Evolutionary conservation across 305 asterid genomes (phyloP), one percentile per base, ranked within the genome.

Genomic region (Fraxinus ornus): DNA sequence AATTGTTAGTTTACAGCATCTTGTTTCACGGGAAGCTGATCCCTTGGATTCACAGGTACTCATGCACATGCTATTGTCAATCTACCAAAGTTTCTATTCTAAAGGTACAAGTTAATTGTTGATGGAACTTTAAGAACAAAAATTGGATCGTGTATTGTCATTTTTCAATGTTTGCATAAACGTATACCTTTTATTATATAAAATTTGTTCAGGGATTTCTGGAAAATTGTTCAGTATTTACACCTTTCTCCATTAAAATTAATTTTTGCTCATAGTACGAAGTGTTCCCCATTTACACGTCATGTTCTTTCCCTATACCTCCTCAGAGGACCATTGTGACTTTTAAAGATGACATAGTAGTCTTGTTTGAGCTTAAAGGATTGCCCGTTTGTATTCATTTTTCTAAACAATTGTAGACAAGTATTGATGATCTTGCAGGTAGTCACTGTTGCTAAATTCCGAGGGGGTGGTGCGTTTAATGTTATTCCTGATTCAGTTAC

Each of bases 21-120:
- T 93, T 64, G 90, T 91, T 81, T 93, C 97, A 4, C 88, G 97
- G 26, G 93, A 90, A 87, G 87, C 95, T 60, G 94, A 91, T 88
- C 97, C 97, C 39, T 36, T 36, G 39, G 39, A 36, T 36, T 36
- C 97, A 21, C 94, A 90, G 95, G 94, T 91, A 19, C 9, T 41
- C 15, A 1, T 66, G 10, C 62, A 62, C 8, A 19, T 21, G 19
- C 30, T 55, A 35, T 19, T 49, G 37, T 21, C 41, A 55, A 33
- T 35, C 32, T 8, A 24, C 74, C 35, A 70, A 47, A 47, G 15
- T 10, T 10, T 7, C 24, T 33, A 30, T 13, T 80, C n/a, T 21
- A 33, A 41, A 17, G 62, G 47, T 41, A 74, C 28, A 33, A 7
- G n/a, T 37, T 76, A 17, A 26, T 1, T 5, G 55, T 71, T 30